Percentiles rank a stretch among this genome's conserved stretches.
These are phyloP conservation scores for Amyloporia xantha DNA, from an alignment of 768 basidiomycete species.

Conservation along the genomic window DNA sequence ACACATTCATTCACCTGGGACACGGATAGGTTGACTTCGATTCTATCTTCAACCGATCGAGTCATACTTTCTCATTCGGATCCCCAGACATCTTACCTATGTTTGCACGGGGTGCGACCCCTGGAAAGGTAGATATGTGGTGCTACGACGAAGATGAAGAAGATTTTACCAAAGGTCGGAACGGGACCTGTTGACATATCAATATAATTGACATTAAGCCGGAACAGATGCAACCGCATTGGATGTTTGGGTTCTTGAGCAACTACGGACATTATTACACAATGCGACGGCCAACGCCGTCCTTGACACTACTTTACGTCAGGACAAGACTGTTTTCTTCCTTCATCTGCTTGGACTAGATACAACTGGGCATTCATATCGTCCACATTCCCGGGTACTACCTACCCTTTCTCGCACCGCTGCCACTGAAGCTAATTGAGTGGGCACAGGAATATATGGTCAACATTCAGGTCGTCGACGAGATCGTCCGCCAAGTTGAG, in stretches of 20 bases:
- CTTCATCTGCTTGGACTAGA: conserved; percentile 80
- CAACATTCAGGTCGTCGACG: conserved; percentile 75
- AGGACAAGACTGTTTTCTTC: conserved; percentile 68
- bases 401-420: neutral
- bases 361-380: conserved; percentile 81
- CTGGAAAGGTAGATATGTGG: conserved; percentile 68
- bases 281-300: conserved; percentile 52
- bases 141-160: conserved; percentile 71
- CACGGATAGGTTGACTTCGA: conserved; percentile 63
- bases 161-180: conserved; percentile 79
- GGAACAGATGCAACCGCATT: conserved; percentile 63
- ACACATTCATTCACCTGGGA: neutral
- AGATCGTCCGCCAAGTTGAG: conserved; percentile 63
- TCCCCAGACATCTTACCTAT: conserved; percentile 87
- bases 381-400: conserved; percentile 68
- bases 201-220: neutral
- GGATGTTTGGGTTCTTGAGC: conserved; percentile 75
- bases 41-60: conserved; percentile 81
- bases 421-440: too few species aligned
- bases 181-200: too few species aligned
- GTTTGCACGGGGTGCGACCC: conserved; percentile 70
- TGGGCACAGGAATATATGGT: conserved; percentile 81
- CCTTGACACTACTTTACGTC: conserved; percentile 46
- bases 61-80: conserved; percentile 74
- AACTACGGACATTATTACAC: conserved; percentile 51